Evolutionary conservation across 148 eudicot species (phyloP), one percentile per base, ranked within the genome.

Genomic region (Salicornia ramosissima): DNA sequence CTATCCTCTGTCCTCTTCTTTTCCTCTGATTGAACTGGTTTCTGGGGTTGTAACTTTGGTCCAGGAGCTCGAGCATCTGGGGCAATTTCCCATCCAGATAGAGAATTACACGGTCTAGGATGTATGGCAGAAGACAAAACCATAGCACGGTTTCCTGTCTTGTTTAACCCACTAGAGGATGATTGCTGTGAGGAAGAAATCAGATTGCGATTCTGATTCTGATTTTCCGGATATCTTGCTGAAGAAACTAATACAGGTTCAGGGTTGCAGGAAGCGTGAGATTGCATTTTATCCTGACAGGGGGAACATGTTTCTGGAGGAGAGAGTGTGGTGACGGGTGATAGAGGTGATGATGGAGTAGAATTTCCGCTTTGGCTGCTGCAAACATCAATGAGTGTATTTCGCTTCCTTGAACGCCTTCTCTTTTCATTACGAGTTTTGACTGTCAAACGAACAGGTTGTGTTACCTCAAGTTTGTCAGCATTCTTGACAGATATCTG

Each of bases 281-380:
- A n/a, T 69, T 65, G 74, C 72, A 75, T 74, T 46, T 68, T 66
- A 28, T 69, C 73, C 43, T 64, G 75, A 73, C 89, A 73, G 10
- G 70, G 64, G n/a, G 83, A 40, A 53, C 77, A 69, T 5, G 73
- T 60, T 47, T 76, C 68, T 60, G 74, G 83, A 50, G 89, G 86
- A 33, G 85, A 79, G 24, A 71, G 50, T 62, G 82, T 73, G 26
- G 81, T 68, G 57, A 68, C 50, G 0, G 96, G 92, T 19, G 98
- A 90, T 52, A 88, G 67, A 29, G 98, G 98, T 60, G 98, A 93
- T 36, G 96, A 80, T n/a, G 96, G 95, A 13, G 98, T 85, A 54
- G 98, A 93, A 75, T 87, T 90, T 47, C 95, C 85, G 70, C 98
- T 93, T 54, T 93, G 94, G 77, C 98, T 93, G 72, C 95, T 93